phyloP scores from a whole-genome alignment of 129 eudicot genomes.

The Flaveria trinervia region DNA sequence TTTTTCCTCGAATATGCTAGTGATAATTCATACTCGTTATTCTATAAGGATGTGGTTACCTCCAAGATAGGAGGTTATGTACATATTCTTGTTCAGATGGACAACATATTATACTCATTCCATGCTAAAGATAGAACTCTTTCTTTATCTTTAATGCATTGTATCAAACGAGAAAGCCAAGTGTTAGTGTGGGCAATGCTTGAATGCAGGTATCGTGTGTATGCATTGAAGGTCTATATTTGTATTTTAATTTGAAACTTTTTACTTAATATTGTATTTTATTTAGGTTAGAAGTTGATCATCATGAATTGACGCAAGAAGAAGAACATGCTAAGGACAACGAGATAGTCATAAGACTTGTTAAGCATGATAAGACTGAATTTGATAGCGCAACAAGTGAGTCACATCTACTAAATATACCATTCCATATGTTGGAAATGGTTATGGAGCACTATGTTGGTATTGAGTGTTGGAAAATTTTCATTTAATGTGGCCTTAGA shows the following conservation, averaged over 20 bases:
- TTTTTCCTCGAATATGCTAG: background rate
- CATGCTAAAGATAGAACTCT: background rate
- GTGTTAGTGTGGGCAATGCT: background rate
- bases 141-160: background rate
- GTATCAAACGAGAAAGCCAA: background rate
- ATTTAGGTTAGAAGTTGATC: background rate
- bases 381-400: background rate
- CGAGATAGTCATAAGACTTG: background rate
- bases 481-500: no score
- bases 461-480: no score
- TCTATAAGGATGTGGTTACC: background rate
- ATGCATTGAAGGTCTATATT: background rate
- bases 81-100: background rate
- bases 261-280: background rate
- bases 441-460: conserved; percentile 1
- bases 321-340: background rate
- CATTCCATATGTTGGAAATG: conserved; percentile 6
- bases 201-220: background rate
- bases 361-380: background rate
- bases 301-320: background rate
- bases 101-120: background rate
- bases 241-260: background rate
- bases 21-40: background rate
- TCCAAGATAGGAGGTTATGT: background rate
- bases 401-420: background rate